Conservation (phyloP, 225 moss, liverwort and hornwort genomes). For the Physcomitrellopsis africana region DNA sequence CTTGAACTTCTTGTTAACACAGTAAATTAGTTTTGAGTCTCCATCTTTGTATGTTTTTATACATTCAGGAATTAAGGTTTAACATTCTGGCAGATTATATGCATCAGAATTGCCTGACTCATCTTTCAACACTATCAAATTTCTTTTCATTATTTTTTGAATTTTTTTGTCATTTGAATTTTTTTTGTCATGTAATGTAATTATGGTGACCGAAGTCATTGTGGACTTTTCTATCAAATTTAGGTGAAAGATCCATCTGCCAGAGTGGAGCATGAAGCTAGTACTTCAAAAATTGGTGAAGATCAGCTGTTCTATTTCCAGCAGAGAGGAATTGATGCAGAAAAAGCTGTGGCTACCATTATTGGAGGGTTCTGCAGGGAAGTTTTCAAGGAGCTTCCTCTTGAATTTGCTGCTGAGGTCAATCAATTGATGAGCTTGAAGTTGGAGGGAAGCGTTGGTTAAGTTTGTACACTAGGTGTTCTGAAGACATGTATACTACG, state of each 20-base stretch:
- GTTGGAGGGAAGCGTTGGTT: conserved; percentile 93
- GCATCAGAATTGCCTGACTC: too few relatives aligned
- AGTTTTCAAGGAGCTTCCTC: conserved; percentile 91
- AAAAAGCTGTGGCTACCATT: conserved; percentile 91
- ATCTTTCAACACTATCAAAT: too few relatives aligned
- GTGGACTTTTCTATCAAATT: background rate
- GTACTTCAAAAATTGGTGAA: conserved; percentile 97
- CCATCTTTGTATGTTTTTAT: too few relatives aligned
- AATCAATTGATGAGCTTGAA: conserved; percentile 99
- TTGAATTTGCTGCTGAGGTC: conserved; percentile 96
- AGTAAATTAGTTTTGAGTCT: background rate
- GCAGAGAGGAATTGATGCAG: conserved; percentile 91
- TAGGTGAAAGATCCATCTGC: conserved; percentile 97
- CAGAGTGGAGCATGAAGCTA: conserved; percentile 95
- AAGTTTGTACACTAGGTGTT: conserved; percentile 33
- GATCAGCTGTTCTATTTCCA: conserved; percentile 97
- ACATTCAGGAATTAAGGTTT: too few relatives aligned
- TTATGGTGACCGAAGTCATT: background rate
- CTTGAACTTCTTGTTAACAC: background rate
- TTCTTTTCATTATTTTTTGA: too few relatives aligned
- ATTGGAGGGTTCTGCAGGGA: conserved; percentile 97
- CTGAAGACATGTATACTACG: conserved; percentile 36
- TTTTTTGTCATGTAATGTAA: background rate
- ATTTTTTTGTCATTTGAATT: too few relatives aligned
- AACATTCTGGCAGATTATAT: too few relatives aligned